Conservation (phyloP, 192 early-diverging fungal genomes). For the Paraglomus brasilianum region DNA sequence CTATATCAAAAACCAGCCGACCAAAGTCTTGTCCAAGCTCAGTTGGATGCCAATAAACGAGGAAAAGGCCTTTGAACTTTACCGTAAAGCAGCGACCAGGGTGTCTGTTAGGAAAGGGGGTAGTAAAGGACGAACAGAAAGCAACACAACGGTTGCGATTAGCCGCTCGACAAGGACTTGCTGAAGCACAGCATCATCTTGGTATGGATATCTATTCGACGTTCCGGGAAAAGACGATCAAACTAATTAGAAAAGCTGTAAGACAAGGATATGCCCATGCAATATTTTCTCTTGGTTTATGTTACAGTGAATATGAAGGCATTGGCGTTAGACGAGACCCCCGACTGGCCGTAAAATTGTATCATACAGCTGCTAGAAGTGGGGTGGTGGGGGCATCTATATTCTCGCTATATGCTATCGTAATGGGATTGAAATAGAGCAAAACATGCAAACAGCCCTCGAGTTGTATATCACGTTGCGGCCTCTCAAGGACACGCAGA, state of each 20-base stretch:
- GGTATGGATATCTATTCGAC: too few species aligned
- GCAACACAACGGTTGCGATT: constrained; percentile 62
- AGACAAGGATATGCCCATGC: constrained; percentile 40
- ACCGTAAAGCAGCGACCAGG: too few species aligned
- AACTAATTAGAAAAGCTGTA: constrained; percentile 51
- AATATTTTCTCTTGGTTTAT: constrained; percentile 1
- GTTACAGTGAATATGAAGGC: constrained; percentile 71
- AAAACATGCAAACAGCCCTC: constrained; percentile 45
- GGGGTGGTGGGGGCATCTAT: constrained; percentile 55
- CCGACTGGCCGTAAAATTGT: constrained; percentile 58
- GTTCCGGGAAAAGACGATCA: constrained; percentile 44
- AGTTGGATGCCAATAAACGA: constrained; percentile 29
- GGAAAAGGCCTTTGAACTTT: too few species aligned
- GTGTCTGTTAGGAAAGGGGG: constrained; percentile 58
- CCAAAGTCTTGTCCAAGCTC: too few species aligned
- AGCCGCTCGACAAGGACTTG: constrained; percentile 68
- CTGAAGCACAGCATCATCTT: constrained; percentile 51
- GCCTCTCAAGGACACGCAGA: constrained; percentile 56
- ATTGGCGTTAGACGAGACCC: constrained; percentile 55
- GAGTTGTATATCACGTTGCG: constrained; percentile 50
- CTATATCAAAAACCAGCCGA: too few species aligned
- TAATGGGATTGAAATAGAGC: constrained; percentile 46
- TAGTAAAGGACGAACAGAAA: constrained; percentile 43
- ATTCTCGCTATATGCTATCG: constrained; percentile 61
- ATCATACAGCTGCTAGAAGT: constrained; percentile 52